Conservation (phyloP, 2,329 filamentous ascomycete genomes). For the Chaetomiaceae sp. region DNA sequence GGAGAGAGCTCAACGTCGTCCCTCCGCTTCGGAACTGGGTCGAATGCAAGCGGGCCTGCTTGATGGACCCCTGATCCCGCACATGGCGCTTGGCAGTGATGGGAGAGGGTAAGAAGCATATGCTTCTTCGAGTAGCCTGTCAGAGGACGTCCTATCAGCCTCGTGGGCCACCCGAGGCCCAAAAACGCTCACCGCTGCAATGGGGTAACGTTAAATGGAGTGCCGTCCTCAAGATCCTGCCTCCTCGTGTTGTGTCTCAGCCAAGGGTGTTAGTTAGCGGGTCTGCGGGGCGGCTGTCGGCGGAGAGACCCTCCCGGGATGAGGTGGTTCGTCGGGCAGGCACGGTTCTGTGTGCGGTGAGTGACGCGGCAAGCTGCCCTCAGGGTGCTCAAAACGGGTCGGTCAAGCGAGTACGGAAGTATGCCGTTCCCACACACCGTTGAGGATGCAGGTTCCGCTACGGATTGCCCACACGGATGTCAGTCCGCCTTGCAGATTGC, state of each 20-base stretch:
- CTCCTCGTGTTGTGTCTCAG: neutral
- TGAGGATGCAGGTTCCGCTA: too few relatives aligned
- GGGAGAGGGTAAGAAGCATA: conserved; percentile 5
- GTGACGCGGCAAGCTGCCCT: too few relatives aligned
- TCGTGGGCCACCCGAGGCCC: neutral
- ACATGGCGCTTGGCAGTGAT: conserved; percentile 1
- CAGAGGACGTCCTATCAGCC: neutral
- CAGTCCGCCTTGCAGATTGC: conserved; percentile 14
- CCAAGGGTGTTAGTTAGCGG: neutral
- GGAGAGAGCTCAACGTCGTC: neutral
- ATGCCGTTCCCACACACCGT: too few relatives aligned
- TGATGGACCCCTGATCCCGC: neutral
- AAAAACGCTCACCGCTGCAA: conserved; percentile 7
- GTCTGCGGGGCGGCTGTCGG: neutral
- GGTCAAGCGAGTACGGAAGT: too few relatives aligned
- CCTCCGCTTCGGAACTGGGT: too few relatives aligned
- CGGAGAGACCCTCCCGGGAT: neutral
- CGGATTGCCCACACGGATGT: neutral
- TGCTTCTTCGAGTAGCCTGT: neutral
- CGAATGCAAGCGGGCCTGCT: neutral
- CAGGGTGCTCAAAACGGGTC: too few relatives aligned
- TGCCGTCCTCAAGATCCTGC: neutral
- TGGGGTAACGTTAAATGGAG: conserved; percentile 16
- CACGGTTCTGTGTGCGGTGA: too few relatives aligned
- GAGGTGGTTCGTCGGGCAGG: too few relatives aligned